Conservation (phyloP, 2,329 filamentous ascomycete genomes). For the Claviceps capensis region DNA sequence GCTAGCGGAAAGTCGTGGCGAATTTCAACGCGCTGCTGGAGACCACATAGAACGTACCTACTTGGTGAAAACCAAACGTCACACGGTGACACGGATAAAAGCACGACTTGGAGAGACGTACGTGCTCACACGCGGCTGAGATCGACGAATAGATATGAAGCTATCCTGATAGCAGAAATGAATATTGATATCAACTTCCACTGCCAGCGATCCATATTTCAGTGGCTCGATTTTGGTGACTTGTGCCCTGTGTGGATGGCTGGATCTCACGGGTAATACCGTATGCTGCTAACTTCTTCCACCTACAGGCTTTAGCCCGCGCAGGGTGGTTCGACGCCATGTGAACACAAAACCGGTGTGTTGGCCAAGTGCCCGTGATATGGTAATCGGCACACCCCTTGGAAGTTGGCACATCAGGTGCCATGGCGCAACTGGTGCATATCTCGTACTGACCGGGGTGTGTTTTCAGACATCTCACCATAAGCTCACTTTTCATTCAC, state of each 20-base stretch:
- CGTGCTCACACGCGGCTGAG: neutral
- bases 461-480: neutral
- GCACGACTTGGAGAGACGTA: neutral
- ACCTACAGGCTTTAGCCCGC: neutral
- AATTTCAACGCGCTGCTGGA: neutral
- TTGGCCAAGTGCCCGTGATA: neutral
- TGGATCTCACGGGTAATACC: neutral
- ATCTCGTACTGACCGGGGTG: too few species aligned
- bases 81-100: neutral
- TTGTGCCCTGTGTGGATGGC: neutral
- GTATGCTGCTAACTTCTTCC: neutral
- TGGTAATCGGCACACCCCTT: neutral
- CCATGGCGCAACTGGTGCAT: neutral
- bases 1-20: neutral
- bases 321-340: neutral
- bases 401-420: neutral
- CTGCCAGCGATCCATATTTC: neutral
- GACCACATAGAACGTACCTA: neutral
- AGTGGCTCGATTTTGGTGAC: neutral
- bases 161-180: slow-evolving; percentile 3
- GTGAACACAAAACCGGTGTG: too few species aligned
- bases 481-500: neutral
- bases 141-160: slow-evolving; percentile 2
- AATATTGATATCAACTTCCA: neutral
- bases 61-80: neutral